phyloP scores from a whole-genome alignment of 345 rosid genomes.

The Turnera subulata region DNA sequence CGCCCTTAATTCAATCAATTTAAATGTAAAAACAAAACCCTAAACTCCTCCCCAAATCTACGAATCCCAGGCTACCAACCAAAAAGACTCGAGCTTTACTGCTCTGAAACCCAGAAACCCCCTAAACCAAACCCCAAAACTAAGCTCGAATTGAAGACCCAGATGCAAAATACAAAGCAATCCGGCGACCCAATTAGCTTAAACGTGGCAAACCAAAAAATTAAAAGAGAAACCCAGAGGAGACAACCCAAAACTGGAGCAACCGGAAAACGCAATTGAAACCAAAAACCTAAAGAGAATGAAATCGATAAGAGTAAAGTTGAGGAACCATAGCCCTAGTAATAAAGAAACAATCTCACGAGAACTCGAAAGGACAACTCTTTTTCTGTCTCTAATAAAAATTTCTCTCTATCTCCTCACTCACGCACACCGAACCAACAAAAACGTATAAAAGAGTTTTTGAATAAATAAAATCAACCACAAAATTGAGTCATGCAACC shows the following conservation, averaged over 20 bases:
- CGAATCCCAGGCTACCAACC: constrained; percentile 15
- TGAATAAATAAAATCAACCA: constrained; percentile 24
- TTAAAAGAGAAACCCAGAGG: constrained; percentile 7
- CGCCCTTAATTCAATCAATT: constrained; percentile 9
- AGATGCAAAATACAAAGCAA: no score
- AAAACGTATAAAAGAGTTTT: constrained; percentile 7
- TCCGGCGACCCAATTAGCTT: constrained; percentile 6
- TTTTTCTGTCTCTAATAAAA: constrained; percentile 32
- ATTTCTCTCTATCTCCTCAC: constrained; percentile 19
- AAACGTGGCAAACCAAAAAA: constrained; percentile 15
- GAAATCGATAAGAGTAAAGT: constrained; percentile 13
- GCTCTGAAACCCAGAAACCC: constrained; percentile 17
- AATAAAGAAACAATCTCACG: constrained; percentile 24
- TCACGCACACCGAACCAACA: constrained; percentile 23
- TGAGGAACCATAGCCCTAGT: constrained; percentile 25
- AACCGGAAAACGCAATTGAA: neutral
- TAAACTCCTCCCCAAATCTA: constrained; percentile 21
- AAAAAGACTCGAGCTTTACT: constrained; percentile 12
- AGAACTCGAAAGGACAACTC: constrained; percentile 31
- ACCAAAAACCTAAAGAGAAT: neutral
- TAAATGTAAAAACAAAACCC: constrained; percentile 23
- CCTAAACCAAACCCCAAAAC: constrained; percentile 10
- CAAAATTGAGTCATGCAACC: constrained; percentile 32
- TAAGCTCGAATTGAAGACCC: constrained; percentile 20
- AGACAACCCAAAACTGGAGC: constrained; percentile 7